Base-by-base conservation (phyloP, 2,329 filamentous ascomycete species). In the Pseudopithomyces chartarum region DNA sequence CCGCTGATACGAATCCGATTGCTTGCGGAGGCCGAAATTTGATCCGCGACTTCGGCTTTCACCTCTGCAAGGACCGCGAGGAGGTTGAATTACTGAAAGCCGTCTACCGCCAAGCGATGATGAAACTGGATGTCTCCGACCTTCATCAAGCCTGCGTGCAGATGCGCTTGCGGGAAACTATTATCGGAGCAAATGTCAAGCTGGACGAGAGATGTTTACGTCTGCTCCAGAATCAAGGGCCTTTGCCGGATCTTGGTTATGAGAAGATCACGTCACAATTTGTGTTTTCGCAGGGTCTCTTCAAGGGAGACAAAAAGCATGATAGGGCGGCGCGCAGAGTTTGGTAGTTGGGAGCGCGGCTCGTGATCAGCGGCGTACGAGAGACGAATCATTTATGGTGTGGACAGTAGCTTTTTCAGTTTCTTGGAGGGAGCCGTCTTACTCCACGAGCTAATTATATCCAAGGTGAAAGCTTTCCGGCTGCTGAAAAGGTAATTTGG, bases 11-110 rank as follows among this genome's bases (percentile, higher is more conserved):
- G 1, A 57, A 68, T 2, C 62, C 69, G 0, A 36, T 46, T 1
- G 34, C 34, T 13, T 38, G 34, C 34, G 34, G 34, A 13, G 34
- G 34, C 5, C 47, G 57, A 0, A 54, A 39, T 2, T 38, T 70
- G 0, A 53, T 56, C 5, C 55, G 62, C 0, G 69, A 71, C 23
- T 72, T 67, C 8, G 68, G 68, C 0, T 64, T 60, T 22, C n/a
- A 52, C 1, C 10, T 12, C 15, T 64, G 61, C 47, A 54, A 42
- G 8, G 19, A 1, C 2, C 38, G 51, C 2, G 51, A 51, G 2
- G 40, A 54, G 5, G 46, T 57, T 3, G 39, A 33, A 4, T 17
- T 32, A 2, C 17, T 54, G 12, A 57, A 57, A 23, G 22, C 45
- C 1, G 23, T 44, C 2, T 50, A 50, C 40, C 19, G n/a, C 2